Conservation (phyloP, 495 filamentous ascomycete species). For the Umbilicaria muhlenbergii region DNA sequence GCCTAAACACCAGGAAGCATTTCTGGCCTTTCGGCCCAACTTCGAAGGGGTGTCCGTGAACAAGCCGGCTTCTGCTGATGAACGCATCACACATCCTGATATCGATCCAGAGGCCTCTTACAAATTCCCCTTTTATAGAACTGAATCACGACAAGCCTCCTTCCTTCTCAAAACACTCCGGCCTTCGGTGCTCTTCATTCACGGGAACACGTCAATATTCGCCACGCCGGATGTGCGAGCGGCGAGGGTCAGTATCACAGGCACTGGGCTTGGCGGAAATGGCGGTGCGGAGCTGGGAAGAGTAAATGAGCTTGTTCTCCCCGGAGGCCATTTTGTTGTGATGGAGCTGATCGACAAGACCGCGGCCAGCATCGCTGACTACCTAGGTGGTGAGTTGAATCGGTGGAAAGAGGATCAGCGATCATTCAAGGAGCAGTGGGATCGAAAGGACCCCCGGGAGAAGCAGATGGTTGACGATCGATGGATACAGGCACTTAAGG, state of each 20-base stretch:
- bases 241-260: background rate
- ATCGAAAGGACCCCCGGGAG: too few species aligned
- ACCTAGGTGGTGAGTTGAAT: too few species aligned
- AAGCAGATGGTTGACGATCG: too few species aligned
- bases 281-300: conserved; percentile 5
- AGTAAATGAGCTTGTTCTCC: conserved; percentile 1
- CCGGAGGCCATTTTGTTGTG: background rate
- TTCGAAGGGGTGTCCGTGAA: background rate
- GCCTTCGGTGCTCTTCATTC: conserved; percentile 1
- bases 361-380: background rate
- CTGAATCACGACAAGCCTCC: background rate
- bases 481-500: too few species aligned
- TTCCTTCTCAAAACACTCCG: background rate
- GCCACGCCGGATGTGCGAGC: background rate
- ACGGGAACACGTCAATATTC: background rate
- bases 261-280: conserved; percentile 3
- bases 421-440: too few species aligned
- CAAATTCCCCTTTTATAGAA: conserved; percentile 1
- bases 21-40: conserved; percentile 12
- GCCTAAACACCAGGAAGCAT: conserved; percentile 44
- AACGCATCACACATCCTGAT: too few species aligned
- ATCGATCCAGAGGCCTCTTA: background rate
- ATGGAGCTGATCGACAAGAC: background rate
- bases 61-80: too few species aligned
- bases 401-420: too few species aligned